phyloP scores from a whole-genome alignment of 352 stramenopile species.

The Blastocystis sp. region DNA sequence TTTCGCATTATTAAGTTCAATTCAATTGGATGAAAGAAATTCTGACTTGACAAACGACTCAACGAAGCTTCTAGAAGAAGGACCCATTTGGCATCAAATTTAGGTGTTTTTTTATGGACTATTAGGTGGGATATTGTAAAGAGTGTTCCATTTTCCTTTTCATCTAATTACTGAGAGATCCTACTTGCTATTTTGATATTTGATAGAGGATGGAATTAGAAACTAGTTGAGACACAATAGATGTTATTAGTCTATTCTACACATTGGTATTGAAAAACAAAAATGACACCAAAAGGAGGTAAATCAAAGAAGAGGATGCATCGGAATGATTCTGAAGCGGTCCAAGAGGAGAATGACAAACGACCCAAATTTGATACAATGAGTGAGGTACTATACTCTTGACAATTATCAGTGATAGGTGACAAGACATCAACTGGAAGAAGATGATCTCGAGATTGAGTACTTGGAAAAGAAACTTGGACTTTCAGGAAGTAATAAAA shows the following conservation, averaged over 20 bases:
- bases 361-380: background rate
- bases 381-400: background rate
- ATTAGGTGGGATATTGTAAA: background rate
- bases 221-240: too few species aligned
- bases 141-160: background rate
- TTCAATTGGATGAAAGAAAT: slow-evolving; percentile 56
- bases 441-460: slow-evolving; percentile 43
- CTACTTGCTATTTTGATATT: too few species aligned
- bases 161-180: too few species aligned
- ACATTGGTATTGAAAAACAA: too few species aligned
- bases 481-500: background rate
- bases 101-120: background rate
- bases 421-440: background rate
- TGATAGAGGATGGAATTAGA: too few species aligned
- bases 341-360: background rate
- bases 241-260: too few species aligned
- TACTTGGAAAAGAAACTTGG: slow-evolving; percentile 56
- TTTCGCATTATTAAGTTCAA: slow-evolving; percentile 49
- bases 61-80: background rate
- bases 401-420: background rate
- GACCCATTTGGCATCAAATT: background rate
- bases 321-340: too few species aligned
- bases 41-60: background rate
- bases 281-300: too few species aligned
- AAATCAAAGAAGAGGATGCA: too few species aligned